A percentile compares a stretch with the other conserved stretches of the same genome.
Evolutionary conservation across 768 basidiomycete genomes (phyloP).

Genomic region (Candolleomyces eurysporus): DNA sequence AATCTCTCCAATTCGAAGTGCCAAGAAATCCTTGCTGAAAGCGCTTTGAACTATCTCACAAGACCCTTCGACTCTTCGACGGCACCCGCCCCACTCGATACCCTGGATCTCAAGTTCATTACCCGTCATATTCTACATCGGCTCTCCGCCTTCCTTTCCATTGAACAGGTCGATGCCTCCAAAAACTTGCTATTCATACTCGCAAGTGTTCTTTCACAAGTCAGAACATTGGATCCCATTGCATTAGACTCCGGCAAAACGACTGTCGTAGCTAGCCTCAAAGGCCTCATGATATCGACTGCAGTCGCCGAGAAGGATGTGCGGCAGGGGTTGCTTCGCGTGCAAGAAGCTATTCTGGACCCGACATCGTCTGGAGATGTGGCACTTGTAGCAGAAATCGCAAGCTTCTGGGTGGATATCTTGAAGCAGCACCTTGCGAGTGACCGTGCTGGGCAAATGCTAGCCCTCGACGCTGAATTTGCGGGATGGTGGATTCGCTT

Average conservation of each 20-base stretch:
- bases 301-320: not conserved
- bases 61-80: not conserved
- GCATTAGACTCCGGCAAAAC: not conserved
- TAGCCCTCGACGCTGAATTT: not conserved
- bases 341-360: constrained; percentile 30
- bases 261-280: not conserved
- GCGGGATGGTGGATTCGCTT: constrained; percentile 56
- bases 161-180: not conserved
- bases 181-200: not conserved
- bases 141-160: not conserved
- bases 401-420: constrained; percentile 40
- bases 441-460: not conserved
- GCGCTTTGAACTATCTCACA: not conserved
- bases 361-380: constrained; percentile 34
- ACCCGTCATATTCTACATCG: not conserved
- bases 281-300: not conserved
- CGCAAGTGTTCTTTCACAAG: not conserved
- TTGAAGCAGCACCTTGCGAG: not conserved
- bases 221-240: not conserved
- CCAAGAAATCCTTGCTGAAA: constrained; percentile 1
- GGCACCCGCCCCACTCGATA: not conserved
- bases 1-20: not conserved
- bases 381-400: constrained; percentile 36
- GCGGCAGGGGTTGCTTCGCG: not conserved
- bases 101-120: not conserved